phyloP scores from a whole-genome alignment of 2,329 filamentous ascomycete genomes.

The Aciculosporium take region DNA sequence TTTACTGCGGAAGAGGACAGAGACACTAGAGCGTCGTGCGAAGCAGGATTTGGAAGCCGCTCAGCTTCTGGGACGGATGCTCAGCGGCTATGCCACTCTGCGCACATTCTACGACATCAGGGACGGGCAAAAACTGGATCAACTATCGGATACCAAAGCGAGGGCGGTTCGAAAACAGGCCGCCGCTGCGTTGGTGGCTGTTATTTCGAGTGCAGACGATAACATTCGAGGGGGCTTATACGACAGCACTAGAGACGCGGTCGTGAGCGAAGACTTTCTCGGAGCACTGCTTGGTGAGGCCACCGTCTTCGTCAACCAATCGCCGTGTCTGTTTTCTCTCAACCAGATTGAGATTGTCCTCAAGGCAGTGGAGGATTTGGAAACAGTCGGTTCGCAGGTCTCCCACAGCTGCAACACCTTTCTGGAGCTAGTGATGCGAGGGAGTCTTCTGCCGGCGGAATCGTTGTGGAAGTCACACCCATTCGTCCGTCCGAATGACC shows the following conservation, averaged over 20 bases:
- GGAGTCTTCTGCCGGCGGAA: conserved; percentile 48
- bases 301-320: conserved; percentile 56
- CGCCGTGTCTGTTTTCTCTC: conserved; percentile 42
- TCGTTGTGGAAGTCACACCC: conserved; percentile 47
- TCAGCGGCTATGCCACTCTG: conserved; percentile 85
- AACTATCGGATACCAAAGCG: conserved; percentile 24
- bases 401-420: conserved; percentile 66
- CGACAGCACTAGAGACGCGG: conserved; percentile 64
- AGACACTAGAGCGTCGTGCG: conserved; percentile 57
- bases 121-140: conserved; percentile 33
- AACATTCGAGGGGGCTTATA: conserved; percentile 85
- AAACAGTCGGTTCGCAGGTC: conserved; percentile 60
- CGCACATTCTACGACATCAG: conserved; percentile 83
- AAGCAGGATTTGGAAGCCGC: conserved; percentile 68
- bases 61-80: conserved; percentile 65
- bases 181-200: conserved; percentile 61
- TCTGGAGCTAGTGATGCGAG: conserved; percentile 52
- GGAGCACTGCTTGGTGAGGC: conserved; percentile 73
- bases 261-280: conserved; percentile 79
- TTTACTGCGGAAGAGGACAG: conserved; percentile 57
- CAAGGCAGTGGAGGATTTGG: conserved; percentile 64
- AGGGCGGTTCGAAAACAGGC: conserved; percentile 52
- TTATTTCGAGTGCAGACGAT: conserved; percentile 74
- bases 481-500: conserved; percentile 40
- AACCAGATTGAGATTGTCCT: conserved; percentile 62